These are phyloP conservation scores for Neoscytalidium dimidiatum DNA, from an alignment of 2,329 filamentous ascomycete genomes.

Conservation along the genomic window DNA sequence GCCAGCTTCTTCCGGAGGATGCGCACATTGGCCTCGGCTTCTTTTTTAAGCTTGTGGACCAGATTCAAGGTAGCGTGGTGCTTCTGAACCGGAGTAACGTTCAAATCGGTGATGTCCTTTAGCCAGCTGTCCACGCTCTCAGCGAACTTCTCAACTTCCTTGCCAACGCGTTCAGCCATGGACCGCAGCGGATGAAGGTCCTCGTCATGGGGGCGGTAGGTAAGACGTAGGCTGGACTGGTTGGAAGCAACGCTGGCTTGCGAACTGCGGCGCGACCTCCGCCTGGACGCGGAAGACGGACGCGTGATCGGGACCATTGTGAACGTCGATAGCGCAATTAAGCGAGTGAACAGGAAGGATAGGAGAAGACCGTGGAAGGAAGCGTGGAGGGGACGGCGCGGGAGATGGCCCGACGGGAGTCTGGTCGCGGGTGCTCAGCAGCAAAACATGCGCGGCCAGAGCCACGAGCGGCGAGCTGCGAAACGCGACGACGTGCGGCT, in stretches of 20 bases:
- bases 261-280: background rate
- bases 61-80: constrained; percentile 52
- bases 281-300: constrained; percentile 27
- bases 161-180: constrained; percentile 69
- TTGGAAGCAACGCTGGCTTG: constrained; percentile 23
- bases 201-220: constrained; percentile 34
- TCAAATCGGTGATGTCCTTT: constrained; percentile 28
- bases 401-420: constrained; percentile 7
- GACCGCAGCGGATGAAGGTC: constrained; percentile 62
- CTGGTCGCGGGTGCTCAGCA: constrained; percentile 1
- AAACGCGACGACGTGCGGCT: constrained; percentile 12
- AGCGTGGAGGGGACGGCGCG: constrained; percentile 2
- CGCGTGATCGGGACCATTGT: constrained; percentile 28
- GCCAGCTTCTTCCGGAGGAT: constrained; percentile 47
- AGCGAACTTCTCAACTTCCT: constrained; percentile 86
- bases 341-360: background rate
- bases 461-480: background rate
- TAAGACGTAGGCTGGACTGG: constrained; percentile 23
- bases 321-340: background rate
- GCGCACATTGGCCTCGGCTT: constrained; percentile 53
- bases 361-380: background rate
- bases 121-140: constrained; percentile 75
- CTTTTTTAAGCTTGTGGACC: constrained; percentile 46
- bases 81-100: constrained; percentile 49
- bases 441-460: constrained; percentile 19